Percentiles rank a stretch among this genome's conserved stretches.
phyloP scores from a whole-genome alignment of 2,329 filamentous ascomycete genomes.

The Aureobasidium sp. region DNA sequence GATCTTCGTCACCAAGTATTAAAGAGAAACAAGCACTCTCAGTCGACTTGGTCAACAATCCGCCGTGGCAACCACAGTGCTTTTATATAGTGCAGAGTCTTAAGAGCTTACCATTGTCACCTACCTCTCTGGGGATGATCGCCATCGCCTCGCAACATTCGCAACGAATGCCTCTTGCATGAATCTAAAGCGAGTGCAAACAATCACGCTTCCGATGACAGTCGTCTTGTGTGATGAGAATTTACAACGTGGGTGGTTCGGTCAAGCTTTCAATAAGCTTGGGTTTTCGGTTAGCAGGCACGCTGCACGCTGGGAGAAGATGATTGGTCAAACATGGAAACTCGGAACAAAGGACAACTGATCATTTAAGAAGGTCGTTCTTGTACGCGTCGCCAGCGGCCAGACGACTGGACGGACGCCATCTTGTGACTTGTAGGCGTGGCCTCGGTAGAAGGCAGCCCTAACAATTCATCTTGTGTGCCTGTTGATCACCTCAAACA shows the following conservation, averaged over 20 bases:
- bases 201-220: not conserved
- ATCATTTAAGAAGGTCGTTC: not conserved
- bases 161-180: not conserved
- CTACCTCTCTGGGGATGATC: slow-evolving; percentile 5
- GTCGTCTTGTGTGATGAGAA: not conserved
- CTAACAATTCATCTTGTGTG: not conserved
- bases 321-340: not conserved
- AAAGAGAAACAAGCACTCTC: not conserved
- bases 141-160: not conserved
- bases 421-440: not conserved
- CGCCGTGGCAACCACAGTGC: not conserved
- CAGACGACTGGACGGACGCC: not conserved
- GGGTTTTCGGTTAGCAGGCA: slow-evolving; percentile 1
- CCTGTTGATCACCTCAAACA: not conserved
- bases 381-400: not conserved
- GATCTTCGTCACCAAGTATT: not conserved
- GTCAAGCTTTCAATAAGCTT: slow-evolving; percentile 5
- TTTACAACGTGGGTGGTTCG: not conserved
- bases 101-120: not conserved
- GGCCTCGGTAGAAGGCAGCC: not conserved
- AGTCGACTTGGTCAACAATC: not conserved
- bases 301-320: not conserved
- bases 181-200: not conserved
- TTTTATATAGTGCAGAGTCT: not conserved
- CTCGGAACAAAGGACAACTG: not conserved